Conservation (phyloP, 2,329 filamentous ascomycete species). For the Podosphaera leucotricha region DNA sequence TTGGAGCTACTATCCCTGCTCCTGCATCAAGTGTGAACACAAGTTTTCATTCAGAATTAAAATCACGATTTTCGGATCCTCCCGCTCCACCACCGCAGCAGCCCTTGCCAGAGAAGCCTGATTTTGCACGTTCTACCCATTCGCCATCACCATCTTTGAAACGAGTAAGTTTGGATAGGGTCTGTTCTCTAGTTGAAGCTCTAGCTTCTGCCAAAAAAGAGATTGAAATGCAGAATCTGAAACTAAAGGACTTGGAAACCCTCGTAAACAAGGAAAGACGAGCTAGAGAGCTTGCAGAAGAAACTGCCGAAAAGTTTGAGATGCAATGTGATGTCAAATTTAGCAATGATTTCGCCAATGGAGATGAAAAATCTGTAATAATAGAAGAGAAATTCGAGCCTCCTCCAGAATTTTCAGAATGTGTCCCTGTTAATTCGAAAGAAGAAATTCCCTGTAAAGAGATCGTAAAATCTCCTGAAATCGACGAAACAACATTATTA, state of each 20-base stretch:
- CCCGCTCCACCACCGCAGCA: conserved; percentile 85
- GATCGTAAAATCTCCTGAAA: conserved; percentile 46
- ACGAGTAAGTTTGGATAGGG: conserved; percentile 59
- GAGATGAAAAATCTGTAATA: conserved; percentile 18
- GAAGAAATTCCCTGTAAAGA: conserved; percentile 14
- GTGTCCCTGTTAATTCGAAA: conserved; percentile 9
- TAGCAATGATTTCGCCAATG: conserved; percentile 18
- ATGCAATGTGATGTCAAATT: conserved; percentile 24
- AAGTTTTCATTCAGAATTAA: conserved; percentile 42
- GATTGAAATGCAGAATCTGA: conserved; percentile 57
- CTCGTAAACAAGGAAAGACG: conserved; percentile 56
- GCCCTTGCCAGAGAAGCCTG: conserved; percentile 79
- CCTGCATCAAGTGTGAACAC: conserved; percentile 22
- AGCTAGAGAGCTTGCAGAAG: conserved; percentile 66
- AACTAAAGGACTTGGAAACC: conserved; percentile 61
- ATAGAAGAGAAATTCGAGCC: conserved; percentile 25
- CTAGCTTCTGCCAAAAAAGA: conserved; percentile 67
- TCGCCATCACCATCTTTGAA: conserved; percentile 39
- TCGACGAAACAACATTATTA: conserved; percentile 45
- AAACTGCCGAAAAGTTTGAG: conserved; percentile 48
- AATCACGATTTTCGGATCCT: conserved; percentile 73
- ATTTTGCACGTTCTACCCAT: conserved; percentile 28
- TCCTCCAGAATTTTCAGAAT: conserved; percentile 12
- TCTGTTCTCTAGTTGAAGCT: conserved; percentile 64
- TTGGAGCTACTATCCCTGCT: conserved; percentile 22